Conservation (phyloP, 306 rosid genomes). For the Cucumis cinereus region DNA sequence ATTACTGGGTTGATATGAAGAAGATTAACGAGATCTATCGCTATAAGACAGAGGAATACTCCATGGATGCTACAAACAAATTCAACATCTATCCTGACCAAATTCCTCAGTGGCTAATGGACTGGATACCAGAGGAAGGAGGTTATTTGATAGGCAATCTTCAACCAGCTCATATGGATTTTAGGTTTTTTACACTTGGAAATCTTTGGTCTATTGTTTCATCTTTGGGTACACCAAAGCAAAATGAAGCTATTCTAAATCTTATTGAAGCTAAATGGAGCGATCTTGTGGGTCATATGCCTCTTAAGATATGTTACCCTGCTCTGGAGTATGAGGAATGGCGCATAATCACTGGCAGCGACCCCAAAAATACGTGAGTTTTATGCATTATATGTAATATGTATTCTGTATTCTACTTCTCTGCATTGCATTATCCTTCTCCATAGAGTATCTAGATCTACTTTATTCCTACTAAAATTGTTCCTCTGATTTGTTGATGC, state of each 20-base stretch:
- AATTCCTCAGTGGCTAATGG: conserved; percentile 86
- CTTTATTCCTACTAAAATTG: neutral
- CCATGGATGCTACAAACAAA: conserved; percentile 77
- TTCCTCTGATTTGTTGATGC: neutral
- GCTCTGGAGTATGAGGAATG: conserved; percentile 88
- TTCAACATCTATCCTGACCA: conserved; percentile 97
- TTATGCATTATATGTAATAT: neutral
- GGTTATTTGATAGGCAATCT: conserved; percentile 85
- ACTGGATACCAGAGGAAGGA: conserved; percentile 92
- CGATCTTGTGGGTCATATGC: conserved; percentile 81
- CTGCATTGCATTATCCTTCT: conserved; percentile 3
- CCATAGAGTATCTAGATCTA: neutral
- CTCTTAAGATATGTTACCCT: conserved; percentile 84
- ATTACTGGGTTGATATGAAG: conserved; percentile 86
- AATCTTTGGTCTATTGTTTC: conserved; percentile 89
- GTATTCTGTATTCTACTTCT: neutral
- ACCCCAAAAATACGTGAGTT: conserved; percentile 89
- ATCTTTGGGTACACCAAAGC: conserved; percentile 84
- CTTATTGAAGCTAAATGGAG: conserved; percentile 81
- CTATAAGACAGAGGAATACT: conserved; percentile 91
- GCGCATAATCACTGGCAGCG: conserved; percentile 87
- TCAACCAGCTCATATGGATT: conserved; percentile 99
- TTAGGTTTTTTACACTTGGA: conserved; percentile 89
- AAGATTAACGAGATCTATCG: conserved; percentile 89
- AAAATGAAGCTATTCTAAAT: conserved; percentile 58